Conservation (phyloP, 73 alveolate genomes). For the Tetrahymena elliotti region DNA sequence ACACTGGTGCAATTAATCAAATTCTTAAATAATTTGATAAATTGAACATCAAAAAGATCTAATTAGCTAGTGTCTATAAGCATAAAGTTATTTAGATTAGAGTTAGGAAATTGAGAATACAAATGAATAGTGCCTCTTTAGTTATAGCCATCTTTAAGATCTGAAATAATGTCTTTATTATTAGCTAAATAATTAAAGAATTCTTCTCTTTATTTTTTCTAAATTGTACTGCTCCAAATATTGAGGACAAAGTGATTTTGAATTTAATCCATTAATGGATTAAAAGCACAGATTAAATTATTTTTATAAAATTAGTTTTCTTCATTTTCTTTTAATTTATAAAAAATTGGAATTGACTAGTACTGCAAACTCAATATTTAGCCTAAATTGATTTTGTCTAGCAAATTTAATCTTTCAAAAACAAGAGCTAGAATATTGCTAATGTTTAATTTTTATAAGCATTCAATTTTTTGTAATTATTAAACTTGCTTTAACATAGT, state of each 20-base stretch:
- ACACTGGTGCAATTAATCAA: background rate
- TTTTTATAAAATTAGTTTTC: background rate
- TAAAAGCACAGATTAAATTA: background rate
- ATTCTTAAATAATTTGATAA: background rate
- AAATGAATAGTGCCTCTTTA: background rate
- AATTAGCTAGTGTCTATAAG: background rate
- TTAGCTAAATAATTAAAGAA: background rate
- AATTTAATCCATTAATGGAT: background rate
- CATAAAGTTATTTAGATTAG: background rate
- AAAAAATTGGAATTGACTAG: background rate
- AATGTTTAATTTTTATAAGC: background rate
- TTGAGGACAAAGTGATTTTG: background rate
- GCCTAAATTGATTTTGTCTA: background rate
- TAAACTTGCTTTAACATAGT: background rate
- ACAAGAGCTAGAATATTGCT: background rate
- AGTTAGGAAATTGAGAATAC: background rate
- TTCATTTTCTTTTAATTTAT: background rate
- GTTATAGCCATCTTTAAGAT: background rate
- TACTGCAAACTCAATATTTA: background rate
- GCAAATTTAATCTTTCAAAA: background rate
- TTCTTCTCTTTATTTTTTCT: background rate
- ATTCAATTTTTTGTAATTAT: background rate
- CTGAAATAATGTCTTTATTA: background rate
- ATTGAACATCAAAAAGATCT: background rate
- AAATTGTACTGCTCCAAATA: background rate